These are phyloP conservation scores for Leccinum truebloodii DNA, from an alignment of 768 basidiomycete species.

Conservation along the genomic window DNA sequence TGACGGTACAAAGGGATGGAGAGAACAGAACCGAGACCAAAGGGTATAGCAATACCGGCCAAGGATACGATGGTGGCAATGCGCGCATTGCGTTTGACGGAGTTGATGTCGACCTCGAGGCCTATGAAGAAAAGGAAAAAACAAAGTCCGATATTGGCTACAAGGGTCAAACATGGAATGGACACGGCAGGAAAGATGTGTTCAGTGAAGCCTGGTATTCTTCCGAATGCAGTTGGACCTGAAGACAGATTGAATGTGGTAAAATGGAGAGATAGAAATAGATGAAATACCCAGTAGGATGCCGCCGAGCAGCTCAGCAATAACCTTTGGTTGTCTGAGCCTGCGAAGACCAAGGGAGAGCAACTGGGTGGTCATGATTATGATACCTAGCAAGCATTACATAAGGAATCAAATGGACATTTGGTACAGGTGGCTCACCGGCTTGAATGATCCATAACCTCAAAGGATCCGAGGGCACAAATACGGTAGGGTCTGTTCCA, in stretches of 20 bases:
- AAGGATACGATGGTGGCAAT: constrained; percentile 69
- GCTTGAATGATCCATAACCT: constrained; percentile 79
- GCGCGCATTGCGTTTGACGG: constrained; percentile 77
- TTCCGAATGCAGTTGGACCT: constrained; percentile 63
- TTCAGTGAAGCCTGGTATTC: constrained; percentile 85
- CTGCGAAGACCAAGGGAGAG: constrained; percentile 69
- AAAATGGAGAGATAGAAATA: constrained; percentile 33
- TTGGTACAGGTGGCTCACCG: constrained; percentile 43
- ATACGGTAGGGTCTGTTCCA: constrained; percentile 70
- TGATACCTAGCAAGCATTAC: constrained; percentile 55
- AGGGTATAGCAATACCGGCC: constrained; percentile 86
- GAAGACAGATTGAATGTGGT: neutral
- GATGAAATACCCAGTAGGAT: constrained; percentile 67
- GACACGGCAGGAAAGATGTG: constrained; percentile 80
- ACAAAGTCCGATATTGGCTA: constrained; percentile 86
- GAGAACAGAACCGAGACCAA: constrained; percentile 77
- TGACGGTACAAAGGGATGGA: constrained; percentile 50
- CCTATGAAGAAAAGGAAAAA: constrained; percentile 93
- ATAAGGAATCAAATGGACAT: neutral
- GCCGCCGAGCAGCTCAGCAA: constrained; percentile 84
- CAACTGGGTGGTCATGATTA: constrained; percentile 78
- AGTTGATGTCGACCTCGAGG: constrained; percentile 78
- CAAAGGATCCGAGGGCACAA: constrained; percentile 68
- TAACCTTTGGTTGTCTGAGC: constrained; percentile 83
- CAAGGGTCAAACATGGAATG: constrained; percentile 75